Percentiles rank a stretch among this genome's conserved stretches.
phyloP scores from a whole-genome alignment of 1,284 basidiomycete genomes.

The Clitocybe nebularis region DNA sequence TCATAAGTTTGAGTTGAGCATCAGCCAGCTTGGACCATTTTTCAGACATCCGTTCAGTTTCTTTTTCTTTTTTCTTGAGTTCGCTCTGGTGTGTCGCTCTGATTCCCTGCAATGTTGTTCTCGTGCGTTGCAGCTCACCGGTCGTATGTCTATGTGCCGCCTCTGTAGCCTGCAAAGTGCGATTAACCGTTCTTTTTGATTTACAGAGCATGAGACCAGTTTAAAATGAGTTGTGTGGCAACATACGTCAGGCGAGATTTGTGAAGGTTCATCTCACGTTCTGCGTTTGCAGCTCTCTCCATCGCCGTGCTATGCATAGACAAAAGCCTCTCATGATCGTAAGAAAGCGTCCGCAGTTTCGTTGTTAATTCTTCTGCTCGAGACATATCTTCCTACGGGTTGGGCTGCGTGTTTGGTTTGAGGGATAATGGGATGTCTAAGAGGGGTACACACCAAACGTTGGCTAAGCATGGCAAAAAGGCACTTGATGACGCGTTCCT shows the following conservation, averaged over 20 bases:
- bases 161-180: conserved; percentile 55
- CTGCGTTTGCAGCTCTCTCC: conserved; percentile 61
- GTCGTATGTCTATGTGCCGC: conserved; percentile 64
- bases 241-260: conserved; percentile 71
- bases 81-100: conserved; percentile 69
- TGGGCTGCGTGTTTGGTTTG: conserved; percentile 11
- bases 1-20: conserved; percentile 52
- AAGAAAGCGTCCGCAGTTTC: conserved; percentile 72
- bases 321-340: conserved; percentile 77
- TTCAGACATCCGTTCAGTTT: conserved; percentile 74
- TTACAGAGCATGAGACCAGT: conserved; percentile 5
- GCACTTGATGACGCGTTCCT: conserved; percentile 72
- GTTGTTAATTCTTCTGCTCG: conserved; percentile 75
- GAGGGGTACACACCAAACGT: conserved; percentile 57
- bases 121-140: conserved; percentile 64
- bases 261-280: conserved; percentile 69
- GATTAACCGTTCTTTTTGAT: conserved; percentile 44
- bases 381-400: conserved; percentile 83
- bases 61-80: conserved; percentile 78
- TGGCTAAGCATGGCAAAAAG: conserved; percentile 76
- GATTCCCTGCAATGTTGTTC: conserved; percentile 58
- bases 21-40: conserved; percentile 73
- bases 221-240: not conserved
- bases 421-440: not conserved
- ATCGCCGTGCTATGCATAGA: conserved; percentile 57